Conservation (phyloP, 1,284 basidiomycete genomes). For the Rhodotorula mucilaginosa region DNA sequence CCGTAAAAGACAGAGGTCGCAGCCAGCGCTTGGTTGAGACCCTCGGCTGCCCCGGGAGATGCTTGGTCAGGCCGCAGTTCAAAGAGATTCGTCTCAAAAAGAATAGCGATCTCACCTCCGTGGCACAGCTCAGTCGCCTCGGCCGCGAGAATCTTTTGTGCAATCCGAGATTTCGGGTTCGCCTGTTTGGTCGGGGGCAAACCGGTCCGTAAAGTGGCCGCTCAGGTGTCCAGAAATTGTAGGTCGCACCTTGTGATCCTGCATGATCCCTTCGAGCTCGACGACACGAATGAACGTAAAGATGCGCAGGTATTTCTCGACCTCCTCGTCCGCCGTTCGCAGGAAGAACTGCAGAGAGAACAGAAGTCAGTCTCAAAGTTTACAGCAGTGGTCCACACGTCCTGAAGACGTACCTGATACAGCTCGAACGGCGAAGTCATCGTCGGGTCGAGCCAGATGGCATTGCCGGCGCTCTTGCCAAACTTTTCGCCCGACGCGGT, state of each 20-base stretch:
- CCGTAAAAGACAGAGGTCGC: conserved; percentile 64
- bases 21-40: conserved; percentile 58
- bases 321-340: conserved; percentile 75
- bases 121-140: conserved; percentile 89
- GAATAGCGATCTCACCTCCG: conserved; percentile 57
- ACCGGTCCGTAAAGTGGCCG: no score
- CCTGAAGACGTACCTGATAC: conserved; percentile 66
- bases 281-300: conserved; percentile 74
- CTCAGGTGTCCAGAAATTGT: background rate
- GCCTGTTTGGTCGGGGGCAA: conserved; percentile 17
- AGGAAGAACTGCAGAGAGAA: conserved; percentile 72
- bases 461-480: conserved; percentile 95
- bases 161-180: conserved; percentile 60
- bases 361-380: background rate
- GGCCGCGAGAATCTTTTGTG: conserved; percentile 75
- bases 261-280: conserved; percentile 61
- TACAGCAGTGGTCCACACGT: background rate
- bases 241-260: conserved; percentile 59
- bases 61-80: background rate
- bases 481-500: conserved; percentile 90
- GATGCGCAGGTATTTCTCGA: conserved; percentile 73
- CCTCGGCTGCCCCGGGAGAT: conserved; percentile 47
- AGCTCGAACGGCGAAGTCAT: conserved; percentile 83
- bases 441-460: conserved; percentile 77
- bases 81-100: rapidly evolving